Evolutionary conservation across 2,329 filamentous ascomycete species (phyloP).

Genomic region (Huntiella bhutanensis): DNA sequence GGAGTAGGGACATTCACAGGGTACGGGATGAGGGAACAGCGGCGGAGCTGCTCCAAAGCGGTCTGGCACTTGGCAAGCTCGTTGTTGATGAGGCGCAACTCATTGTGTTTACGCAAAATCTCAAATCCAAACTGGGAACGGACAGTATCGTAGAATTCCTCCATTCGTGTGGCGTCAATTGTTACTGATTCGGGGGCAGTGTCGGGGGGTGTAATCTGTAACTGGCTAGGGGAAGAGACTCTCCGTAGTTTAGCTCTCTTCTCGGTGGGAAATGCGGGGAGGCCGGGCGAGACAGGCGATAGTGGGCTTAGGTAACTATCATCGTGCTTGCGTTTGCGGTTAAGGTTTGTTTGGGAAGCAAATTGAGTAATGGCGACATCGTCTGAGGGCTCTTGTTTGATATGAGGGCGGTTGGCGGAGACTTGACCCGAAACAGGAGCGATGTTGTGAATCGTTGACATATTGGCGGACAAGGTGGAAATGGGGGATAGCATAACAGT

Average conservation of each 20-base stretch:
- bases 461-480: too few species aligned
- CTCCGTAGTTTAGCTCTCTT: conserved; percentile 7
- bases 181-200: too few species aligned
- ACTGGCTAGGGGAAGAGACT: not conserved
- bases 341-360: not conserved
- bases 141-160: conserved; percentile 24
- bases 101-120: conserved; percentile 84
- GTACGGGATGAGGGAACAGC: conserved; percentile 83
- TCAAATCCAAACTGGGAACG: conserved; percentile 79
- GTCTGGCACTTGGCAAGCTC: conserved; percentile 91
- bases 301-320: conserved; percentile 7
- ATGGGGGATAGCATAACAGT: too few species aligned
- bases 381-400: conserved; percentile 9
- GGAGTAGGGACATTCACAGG: conserved; percentile 52
- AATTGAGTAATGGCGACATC: conserved; percentile 4
- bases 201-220: not conserved
- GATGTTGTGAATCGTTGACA: too few species aligned
- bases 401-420: not conserved
- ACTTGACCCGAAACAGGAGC: too few species aligned
- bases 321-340: conserved; percentile 10
- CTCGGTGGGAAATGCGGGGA: conserved; percentile 5
- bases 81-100: conserved; percentile 84
- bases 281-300: conserved; percentile 8
- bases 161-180: not conserved
- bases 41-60: conserved; percentile 78